These are phyloP conservation scores for Exidia glandulosa DNA, from an alignment of 768 basidiomycete genomes.

Conservation along the genomic window DNA sequence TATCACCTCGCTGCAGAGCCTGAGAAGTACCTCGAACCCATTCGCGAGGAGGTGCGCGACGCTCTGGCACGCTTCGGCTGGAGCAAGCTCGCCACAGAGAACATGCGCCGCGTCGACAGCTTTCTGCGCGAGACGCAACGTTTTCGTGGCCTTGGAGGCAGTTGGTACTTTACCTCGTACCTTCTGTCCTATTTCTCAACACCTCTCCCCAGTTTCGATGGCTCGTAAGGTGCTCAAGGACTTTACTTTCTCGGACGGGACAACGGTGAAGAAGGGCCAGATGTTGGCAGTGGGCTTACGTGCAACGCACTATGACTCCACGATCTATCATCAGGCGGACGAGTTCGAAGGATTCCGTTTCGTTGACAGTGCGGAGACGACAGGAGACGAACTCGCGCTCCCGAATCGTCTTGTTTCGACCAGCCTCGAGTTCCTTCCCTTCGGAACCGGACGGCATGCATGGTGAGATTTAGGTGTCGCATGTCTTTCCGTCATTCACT, in stretches of 20 bases:
- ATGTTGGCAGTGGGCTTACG: conserved; percentile 9
- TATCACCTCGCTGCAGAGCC: conserved; percentile 28
- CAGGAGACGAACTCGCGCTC: conserved; percentile 21
- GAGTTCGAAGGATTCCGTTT: conserved; percentile 3
- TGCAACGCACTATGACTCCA: conserved; percentile 1
- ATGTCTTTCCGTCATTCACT: background rate
- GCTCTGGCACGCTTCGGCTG: conserved; percentile 27
- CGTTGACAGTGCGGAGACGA: conserved; percentile 10
- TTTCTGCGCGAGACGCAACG: conserved; percentile 33
- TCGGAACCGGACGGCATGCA: conserved; percentile 30
- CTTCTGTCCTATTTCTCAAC: background rate
- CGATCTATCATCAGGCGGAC: conserved; percentile 1
- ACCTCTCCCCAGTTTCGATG: conserved; percentile 14
- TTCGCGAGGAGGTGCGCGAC: conserved; percentile 34
- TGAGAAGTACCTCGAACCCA: conserved; percentile 16
- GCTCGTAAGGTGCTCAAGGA: conserved; percentile 19
- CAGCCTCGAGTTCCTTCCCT: conserved; percentile 21
- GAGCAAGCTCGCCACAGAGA: conserved; percentile 22
- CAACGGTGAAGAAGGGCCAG: conserved; percentile 14
- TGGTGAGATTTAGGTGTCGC: conserved; percentile 1
- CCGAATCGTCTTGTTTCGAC: conserved; percentile 22
- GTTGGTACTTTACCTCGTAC: conserved; percentile 11
- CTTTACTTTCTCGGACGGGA: conserved; percentile 25
- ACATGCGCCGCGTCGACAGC: conserved; percentile 34
- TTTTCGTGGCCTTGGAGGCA: conserved; percentile 15